Evolutionary conservation across 495 filamentous ascomycete species (phyloP), one percentile per base, ranked within the genome.

Genomic region (Delitschia confertaspora): DNA sequence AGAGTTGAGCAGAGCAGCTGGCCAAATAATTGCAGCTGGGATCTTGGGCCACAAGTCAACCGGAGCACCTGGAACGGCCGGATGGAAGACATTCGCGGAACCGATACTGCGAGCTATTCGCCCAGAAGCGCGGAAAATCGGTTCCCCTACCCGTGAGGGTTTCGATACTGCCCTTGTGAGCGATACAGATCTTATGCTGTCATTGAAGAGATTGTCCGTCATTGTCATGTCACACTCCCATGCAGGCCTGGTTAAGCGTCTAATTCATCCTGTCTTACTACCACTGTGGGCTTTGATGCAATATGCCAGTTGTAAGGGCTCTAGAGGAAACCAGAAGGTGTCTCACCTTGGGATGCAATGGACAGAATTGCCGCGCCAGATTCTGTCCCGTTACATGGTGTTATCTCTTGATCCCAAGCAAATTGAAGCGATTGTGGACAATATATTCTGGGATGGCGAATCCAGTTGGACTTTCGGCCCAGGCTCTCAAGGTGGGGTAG

Each of bases 1-100:
- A 3, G 82, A 86, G 53, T 62, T 88, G 47, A 69, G 63, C 42
- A 80, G 71, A 49, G 78, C 73, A 4, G 80, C 78, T 3, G 74
- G 80, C 0, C 85, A 85, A 56, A 72, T 84, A 31, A 80, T 88
- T 40, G 82, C 80, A 0, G 80, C 77, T 53, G 82, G 83, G 0
- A 78, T 88, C 14, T 57, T 91, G 34, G 76, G 78, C 0, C 77
- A 76, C 41, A 78, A 74, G 37, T 61, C 70, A 19, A 76, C 72
- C 53, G 83, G 85, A 5, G 80, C 79, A 18, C 78, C 78, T 26
- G 80, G 76, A 11, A 74, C 75, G 0, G 66, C 78, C 24, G 85
- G 83, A 0, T 85, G 83, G 74, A 75, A 69, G 17, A 69, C 74
- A 4, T 80, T 88, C 38, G 72, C 78, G 0, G 69, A 77, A 47